Evolutionary conservation across 2,329 filamentous ascomycete genomes (phyloP).

Genomic region (Neopestalotiopsis sp.): DNA sequence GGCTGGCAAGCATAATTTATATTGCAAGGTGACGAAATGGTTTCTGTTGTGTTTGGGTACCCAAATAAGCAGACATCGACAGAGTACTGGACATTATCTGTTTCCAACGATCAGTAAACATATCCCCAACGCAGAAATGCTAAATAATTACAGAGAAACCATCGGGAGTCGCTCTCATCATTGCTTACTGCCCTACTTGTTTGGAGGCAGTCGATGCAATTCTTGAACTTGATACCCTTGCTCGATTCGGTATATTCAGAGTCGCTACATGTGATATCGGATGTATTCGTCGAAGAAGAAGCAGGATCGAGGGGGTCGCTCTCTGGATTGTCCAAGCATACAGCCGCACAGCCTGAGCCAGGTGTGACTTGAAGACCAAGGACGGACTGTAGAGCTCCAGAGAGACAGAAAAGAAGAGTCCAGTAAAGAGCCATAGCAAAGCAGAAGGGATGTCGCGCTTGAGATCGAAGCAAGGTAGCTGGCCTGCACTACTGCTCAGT

Average conservation of each 20-base stretch:
- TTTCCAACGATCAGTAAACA: neutral
- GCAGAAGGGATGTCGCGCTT: neutral
- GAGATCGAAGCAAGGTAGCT: neutral
- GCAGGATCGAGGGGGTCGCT: constrained; percentile 39
- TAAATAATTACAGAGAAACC: neutral
- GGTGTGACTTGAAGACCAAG: constrained; percentile 53
- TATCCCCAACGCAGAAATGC: neutral
- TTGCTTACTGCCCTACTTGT: constrained; percentile 47
- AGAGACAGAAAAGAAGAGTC: neutral
- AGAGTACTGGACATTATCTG: constrained; percentile 57
- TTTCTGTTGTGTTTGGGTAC: constrained; percentile 35
- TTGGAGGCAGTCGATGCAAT: constrained; percentile 53
- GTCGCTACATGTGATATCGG: constrained; percentile 55
- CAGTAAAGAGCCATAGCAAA: neutral
- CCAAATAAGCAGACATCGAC: constrained; percentile 53
- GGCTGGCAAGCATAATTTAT: constrained; percentile 47
- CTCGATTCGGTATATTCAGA: constrained; percentile 42
- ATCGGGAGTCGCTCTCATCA: constrained; percentile 35
- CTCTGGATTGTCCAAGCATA: constrained; percentile 49
- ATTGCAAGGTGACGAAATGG: constrained; percentile 49
- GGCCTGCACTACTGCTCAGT: neutral
- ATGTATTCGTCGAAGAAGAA: constrained; percentile 47
- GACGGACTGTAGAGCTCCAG: neutral
- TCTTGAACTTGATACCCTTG: constrained; percentile 51
- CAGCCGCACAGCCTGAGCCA: constrained; percentile 53